These are phyloP conservation scores for Serendipita sp. DNA, from an alignment of 768 basidiomycete species.

Conservation along the genomic window DNA sequence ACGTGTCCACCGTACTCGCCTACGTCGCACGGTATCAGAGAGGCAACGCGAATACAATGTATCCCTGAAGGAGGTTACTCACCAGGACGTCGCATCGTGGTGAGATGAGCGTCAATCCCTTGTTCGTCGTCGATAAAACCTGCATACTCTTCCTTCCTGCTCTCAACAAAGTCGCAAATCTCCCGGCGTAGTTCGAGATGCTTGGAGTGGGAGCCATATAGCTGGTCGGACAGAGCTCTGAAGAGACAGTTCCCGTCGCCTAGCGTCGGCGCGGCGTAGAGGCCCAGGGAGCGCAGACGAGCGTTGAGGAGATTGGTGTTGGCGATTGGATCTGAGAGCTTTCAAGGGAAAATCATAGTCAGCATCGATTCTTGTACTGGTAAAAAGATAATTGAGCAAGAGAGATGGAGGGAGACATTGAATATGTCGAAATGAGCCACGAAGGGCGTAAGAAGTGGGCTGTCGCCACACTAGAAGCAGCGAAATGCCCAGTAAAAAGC, in stretches of 20 bases:
- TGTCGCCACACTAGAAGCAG: not conserved
- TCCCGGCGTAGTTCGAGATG: constrained; percentile 55
- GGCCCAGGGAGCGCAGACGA: constrained; percentile 60
- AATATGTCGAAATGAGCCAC: not conserved
- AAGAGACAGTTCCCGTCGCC: constrained; percentile 93
- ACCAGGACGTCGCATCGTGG: constrained; percentile 69
- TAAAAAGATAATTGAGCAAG: not conserved
- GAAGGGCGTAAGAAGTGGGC: not conserved
- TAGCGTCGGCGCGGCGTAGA: constrained; percentile 74
- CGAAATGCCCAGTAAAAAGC: not conserved
- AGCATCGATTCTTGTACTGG: not conserved
- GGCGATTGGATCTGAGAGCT: constrained; percentile 36
- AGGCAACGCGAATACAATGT: constrained; percentile 8
- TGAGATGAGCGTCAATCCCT: constrained; percentile 53
- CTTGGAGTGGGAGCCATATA: constrained; percentile 54
- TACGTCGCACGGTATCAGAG: constrained; percentile 15
- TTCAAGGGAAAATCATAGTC: not conserved
- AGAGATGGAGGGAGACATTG: not conserved
- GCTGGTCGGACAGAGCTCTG: constrained; percentile 75
- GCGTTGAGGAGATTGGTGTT: constrained; percentile 48
- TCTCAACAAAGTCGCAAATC: constrained; percentile 69
- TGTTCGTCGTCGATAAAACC: constrained; percentile 78
- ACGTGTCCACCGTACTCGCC: constrained; percentile 88
- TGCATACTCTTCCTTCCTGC: constrained; percentile 53
- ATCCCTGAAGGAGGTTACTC: constrained; percentile 14